Percentiles rank a stretch among this genome's conserved stretches.
Evolutionary conservation across 1,139 yeast species (phyloP).

Genomic region (Saccharomycopsis hybrid): DNA sequence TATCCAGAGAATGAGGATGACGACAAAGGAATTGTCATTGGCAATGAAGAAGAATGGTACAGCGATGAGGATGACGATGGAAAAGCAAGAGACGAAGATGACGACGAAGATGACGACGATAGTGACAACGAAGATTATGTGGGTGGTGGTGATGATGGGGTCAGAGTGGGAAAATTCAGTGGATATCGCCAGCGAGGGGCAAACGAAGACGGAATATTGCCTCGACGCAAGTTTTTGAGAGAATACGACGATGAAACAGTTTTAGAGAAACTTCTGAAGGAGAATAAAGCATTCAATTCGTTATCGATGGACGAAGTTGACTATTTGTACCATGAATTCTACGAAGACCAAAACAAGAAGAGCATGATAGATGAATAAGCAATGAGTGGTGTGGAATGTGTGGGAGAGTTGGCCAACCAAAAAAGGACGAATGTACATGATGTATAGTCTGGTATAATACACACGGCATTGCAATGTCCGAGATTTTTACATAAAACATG

Average conservation of each 20-base stretch:
- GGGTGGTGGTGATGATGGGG: background rate
- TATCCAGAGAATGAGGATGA: constrained; percentile 92
- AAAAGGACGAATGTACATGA: background rate
- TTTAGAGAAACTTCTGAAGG: constrained; percentile 5
- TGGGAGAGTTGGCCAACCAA: background rate
- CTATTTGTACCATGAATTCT: constrained; percentile 18
- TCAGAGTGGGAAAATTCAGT: background rate
- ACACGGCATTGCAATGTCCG: background rate
- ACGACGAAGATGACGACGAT: constrained; percentile 14
- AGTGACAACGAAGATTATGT: constrained; percentile 19
- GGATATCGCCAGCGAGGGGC: background rate
- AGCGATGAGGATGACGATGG: constrained; percentile 26
- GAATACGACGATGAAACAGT: constrained; percentile 7
- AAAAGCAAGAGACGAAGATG: constrained; percentile 20
- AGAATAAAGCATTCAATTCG: constrained; percentile 5
- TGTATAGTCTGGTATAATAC: background rate
- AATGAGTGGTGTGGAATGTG: background rate
- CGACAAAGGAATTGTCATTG: constrained; percentile 32
- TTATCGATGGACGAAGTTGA: constrained; percentile 16
- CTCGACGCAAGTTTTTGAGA: background rate
- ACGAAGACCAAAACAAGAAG: constrained; percentile 6
- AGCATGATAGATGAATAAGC: constrained; percentile 3
- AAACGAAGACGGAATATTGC: constrained; percentile 1
- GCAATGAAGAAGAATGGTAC: constrained; percentile 30
- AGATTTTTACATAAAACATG: no score